Evolutionary conservation across 768 basidiomycete genomes (phyloP), one percentile per base, ranked within the genome.

Genomic region (Saitozyma podzolica): DNA sequence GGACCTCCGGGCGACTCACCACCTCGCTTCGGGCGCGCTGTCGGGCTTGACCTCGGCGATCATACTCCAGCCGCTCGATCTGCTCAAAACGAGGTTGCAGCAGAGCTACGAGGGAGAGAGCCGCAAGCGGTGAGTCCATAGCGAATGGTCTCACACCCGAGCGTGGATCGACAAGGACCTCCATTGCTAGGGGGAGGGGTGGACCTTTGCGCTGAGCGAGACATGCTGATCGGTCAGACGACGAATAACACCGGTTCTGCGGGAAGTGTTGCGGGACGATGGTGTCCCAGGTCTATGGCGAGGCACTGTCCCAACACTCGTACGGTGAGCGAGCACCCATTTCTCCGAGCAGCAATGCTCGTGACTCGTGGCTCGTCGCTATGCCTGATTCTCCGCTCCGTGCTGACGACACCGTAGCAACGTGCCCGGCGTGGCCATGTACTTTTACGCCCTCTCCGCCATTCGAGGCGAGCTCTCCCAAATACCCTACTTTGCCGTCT

Each of bases 51-150:
- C 77, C 0, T 72, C 69, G 0, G 72, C 78, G 9, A 63, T 80
- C 20, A 67, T 63, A 10, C 68, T 80, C 0, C 80, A 80, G 57
- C 80, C 80, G 3, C 64, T 95, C 67, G 93, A 96, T 81, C 82
- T 95, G 20, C 80, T 96, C 68, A 96, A 96, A 81, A 95, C 93
- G n/a, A 85, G 92, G 52, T 74, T 93, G 68, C 92, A 94, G 76
- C 91, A 93, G 79, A 67, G 65, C 8, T 88, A 89, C 78, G 84
- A 84, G 7, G 57, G 40, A 6, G 64, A 54, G 39, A 37, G 58
- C 8, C 40, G 59, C 5, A 68, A 68, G 54, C 47, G 70, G 70
- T 72, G 17, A 19, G 67, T 64, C 8, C 11, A 37, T 39, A 16
- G 47, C 16, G 54, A 55, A 3, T 19, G 13, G 14, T 52, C 37